Evolutionary conservation across 495 filamentous ascomycete species (phyloP), one percentile per base, ranked within the genome.

Genomic region (Terfezia boudieri): DNA sequence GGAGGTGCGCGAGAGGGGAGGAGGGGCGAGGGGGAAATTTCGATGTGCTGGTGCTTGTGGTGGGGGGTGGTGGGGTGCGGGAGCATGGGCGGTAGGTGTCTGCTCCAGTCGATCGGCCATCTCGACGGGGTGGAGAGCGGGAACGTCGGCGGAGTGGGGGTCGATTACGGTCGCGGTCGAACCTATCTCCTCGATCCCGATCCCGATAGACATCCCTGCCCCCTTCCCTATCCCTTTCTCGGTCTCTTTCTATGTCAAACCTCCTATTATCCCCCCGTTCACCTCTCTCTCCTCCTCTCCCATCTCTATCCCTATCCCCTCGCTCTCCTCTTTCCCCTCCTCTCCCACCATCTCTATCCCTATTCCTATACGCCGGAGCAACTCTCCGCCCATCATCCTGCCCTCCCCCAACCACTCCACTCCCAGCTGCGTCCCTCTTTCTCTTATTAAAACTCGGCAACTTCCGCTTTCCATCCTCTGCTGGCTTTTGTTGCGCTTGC

Each of bases 51-150:
- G 50, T 32, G 58, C 58, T 8, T 55, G 51, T 26, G 65, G 68
- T 3, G 65, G 60, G 1, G 69, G 63, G 8, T 59, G 62, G 23
- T 14, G 50, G 14, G 50, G 50, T 12, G 12, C 12, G 17, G 4
- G 26, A 35, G 50, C 50, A 11, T 51, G 14, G 3, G 14, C 50
- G 26, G 17, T 12, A 35, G 7, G 50, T 22, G 14, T 35, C 12
- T 51, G 6, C 50, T 51, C 50, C 14, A 2, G 12, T 35, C 2
- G 26, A 6, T 4, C 22, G 50, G 14, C 14, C 50, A 2, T 22
- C 22, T 20, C 20, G 20, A 20, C 20, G 20, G 20, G 20, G 20
- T 20, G 20, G 20, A 20, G 20, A 20, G 20, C 20, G 20, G 20
- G 20, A 20, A 14, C 41, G 41, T 14, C 41, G 41, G 17, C 41